Percentiles rank a stretch among this genome's conserved stretches.
These are phyloP conservation scores for Boletus edulis DNA, from an alignment of 768 basidiomycete species.

Conservation along the genomic window DNA sequence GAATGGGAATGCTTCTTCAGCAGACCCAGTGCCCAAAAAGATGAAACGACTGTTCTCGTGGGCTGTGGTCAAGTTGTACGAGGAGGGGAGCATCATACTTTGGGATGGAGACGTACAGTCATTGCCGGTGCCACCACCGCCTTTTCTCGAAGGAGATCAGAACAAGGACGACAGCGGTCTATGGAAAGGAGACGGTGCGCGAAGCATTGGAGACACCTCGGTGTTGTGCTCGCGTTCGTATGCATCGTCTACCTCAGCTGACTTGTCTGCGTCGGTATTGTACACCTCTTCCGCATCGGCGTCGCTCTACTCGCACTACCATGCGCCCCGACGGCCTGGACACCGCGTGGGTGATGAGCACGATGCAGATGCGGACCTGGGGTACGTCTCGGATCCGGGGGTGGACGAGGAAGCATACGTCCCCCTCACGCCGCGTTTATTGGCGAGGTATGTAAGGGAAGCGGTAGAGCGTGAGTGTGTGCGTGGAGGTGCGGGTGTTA, in stretches of 20 bases:
- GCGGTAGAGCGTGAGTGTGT: conserved; percentile 33
- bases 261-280: conserved; percentile 20
- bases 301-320: conserved; percentile 26
- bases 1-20: neutral
- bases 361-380: conserved; percentile 23
- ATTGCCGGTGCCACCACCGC: conserved; percentile 22
- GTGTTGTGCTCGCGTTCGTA: conserved; percentile 20
- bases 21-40: conserved; percentile 37
- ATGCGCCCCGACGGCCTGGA: conserved; percentile 14
- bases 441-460: conserved; percentile 47
- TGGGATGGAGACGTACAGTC: conserved; percentile 64
- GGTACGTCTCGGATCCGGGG: conserved; percentile 59
- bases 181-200: conserved; percentile 44
- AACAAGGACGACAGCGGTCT: conserved; percentile 28
- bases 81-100: conserved; percentile 71
- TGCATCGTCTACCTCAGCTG: conserved; percentile 11
- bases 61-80: conserved; percentile 60
- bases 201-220: conserved; percentile 21
- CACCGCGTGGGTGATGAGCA: neutral
- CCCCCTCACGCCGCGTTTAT: conserved; percentile 50
- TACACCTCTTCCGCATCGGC: conserved; percentile 21
- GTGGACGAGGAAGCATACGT: conserved; percentile 60
- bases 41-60: conserved; percentile 68
- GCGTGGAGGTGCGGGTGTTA: conserved; percentile 12
- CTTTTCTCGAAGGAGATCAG: neutral